Percentiles rank a stretch among this genome's conserved stretches.
These are phyloP conservation scores for Alternaria burnsii DNA, from an alignment of 2,329 filamentous ascomycete species.

Conservation along the genomic window DNA sequence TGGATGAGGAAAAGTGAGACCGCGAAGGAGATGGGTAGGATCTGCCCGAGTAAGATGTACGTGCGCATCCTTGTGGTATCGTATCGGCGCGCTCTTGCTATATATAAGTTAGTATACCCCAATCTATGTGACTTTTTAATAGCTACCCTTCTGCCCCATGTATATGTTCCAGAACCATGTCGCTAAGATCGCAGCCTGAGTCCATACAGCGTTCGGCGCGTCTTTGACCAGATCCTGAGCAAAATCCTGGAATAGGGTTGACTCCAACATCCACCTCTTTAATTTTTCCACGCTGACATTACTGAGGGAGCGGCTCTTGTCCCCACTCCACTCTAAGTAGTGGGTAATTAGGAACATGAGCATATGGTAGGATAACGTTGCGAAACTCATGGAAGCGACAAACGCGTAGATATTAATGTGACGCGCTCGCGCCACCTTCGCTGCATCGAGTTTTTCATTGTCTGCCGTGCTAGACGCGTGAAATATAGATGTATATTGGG, in stretches of 20 bases:
- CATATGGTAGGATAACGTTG: slow-evolving; percentile 43
- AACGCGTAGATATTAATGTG: slow-evolving; percentile 41
- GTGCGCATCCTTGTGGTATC: slow-evolving; percentile 21
- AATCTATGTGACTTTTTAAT: not conserved
- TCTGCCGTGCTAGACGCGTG: not conserved
- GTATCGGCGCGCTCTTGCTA: slow-evolving; percentile 27
- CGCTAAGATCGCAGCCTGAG: slow-evolving; percentile 34
- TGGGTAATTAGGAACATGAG: slow-evolving; percentile 40
- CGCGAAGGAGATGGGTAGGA: slow-evolving; percentile 41
- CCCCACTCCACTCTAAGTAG: slow-evolving; percentile 32
- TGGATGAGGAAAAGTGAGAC: slow-evolving; percentile 38
- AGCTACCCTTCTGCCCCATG: slow-evolving; percentile 36
- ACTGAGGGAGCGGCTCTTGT: not conserved
- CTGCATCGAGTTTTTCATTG: slow-evolving; percentile 16
- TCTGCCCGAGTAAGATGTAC: slow-evolving; percentile 41
- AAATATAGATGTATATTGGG: slow-evolving; percentile 25
- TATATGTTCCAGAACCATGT: slow-evolving; percentile 46
- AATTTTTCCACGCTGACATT: slow-evolving; percentile 12
- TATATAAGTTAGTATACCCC: not conserved
- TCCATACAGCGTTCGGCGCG: slow-evolving; percentile 34
- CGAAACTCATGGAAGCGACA: slow-evolving; percentile 40
- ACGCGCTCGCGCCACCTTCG: slow-evolving; percentile 27
- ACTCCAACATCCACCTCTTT: slow-evolving; percentile 40
- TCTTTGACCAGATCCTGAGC: slow-evolving; percentile 39
- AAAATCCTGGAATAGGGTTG: slow-evolving; percentile 39